Conservation (phyloP, 2,329 filamentous ascomycete genomes). For the Apiospora pterosperma region DNA sequence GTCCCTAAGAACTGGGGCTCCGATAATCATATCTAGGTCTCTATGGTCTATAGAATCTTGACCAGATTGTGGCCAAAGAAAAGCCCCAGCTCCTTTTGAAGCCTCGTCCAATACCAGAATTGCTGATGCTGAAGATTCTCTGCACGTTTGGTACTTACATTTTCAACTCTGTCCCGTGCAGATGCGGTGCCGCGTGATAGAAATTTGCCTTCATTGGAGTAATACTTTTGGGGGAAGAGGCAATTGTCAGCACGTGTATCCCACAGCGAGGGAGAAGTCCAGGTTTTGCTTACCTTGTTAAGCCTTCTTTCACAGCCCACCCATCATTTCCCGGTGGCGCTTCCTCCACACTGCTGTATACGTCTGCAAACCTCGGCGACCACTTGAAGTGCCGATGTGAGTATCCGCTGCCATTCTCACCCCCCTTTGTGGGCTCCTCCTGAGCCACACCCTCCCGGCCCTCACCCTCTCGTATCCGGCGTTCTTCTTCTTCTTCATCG, state of each 20-base stretch:
- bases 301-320: slow-evolving; percentile 84
- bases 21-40: slow-evolving; percentile 20
- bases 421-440: slow-evolving; percentile 17
- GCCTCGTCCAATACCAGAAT: neutral
- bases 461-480: slow-evolving; percentile 64
- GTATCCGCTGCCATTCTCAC: slow-evolving; percentile 41
- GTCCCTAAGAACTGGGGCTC: neutral
- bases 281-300: slow-evolving; percentile 64
- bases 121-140: neutral
- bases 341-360: slow-evolving; percentile 81
- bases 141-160: slow-evolving; percentile 58
- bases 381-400: slow-evolving; percentile 91
- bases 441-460: slow-evolving; percentile 22
- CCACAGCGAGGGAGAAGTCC: neutral
- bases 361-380: slow-evolving; percentile 82
- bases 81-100: neutral
- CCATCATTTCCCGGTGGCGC: slow-evolving; percentile 82
- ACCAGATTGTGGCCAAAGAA: neutral
- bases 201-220: slow-evolving; percentile 93
- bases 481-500: slow-evolving; percentile 68
- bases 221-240: slow-evolving; percentile 52
- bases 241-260: neutral
- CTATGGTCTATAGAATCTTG: slow-evolving; percentile 20
- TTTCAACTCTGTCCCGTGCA: slow-evolving; percentile 69
- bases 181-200: slow-evolving; percentile 65